Evolutionary conservation across 352 stramenopile species (phyloP), one percentile per base, ranked within the genome.

Genomic region (Pythium coloratum): DNA sequence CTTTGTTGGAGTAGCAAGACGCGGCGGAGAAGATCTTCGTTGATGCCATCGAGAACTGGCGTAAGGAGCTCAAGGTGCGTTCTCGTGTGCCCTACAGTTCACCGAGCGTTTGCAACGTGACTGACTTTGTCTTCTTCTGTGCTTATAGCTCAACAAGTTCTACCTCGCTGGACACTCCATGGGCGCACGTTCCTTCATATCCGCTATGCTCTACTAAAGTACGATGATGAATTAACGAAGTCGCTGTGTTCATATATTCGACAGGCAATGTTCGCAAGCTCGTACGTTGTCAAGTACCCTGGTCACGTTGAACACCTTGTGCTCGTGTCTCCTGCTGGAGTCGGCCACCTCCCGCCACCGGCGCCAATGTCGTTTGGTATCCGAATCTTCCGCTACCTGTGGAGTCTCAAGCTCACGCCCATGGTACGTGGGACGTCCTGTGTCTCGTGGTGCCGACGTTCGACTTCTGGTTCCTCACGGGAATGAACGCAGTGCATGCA

Each of bases 161-260:
- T 80, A 82, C 46, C 53, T 92, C 6, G 75, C 67, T 40, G 83
- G 78, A 5, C 84, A 92, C 40, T 92, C 84, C 0, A 82, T 92
- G 70, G 84, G 84, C 1, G 80, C 86, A 77, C 3, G 66, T 50
- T 2, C 13, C 5, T 9, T 16, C 50, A 16, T 8, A 5, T 24
- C 18, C 20, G 20, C 20, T 24, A 24, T 24, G 20, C 20, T 24
- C 20, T 24, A 24, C 20, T 24, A 24, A 24, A 24, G 20, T 24
- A 0, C 20, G 20, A 24, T 24, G 20, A 24, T 24, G 20, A 6
- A 36, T 5, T 26, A 5, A 47, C 26, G 5, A 44, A 42, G 3
- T 5, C 32, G 42, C 14, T 44, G 3, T 55, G 10, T 16, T 63
- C 13, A 13, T 55, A 68, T 26, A 14, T 24, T 9, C 0, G 4